phyloP scores from a whole-genome alignment of 306 rosid genomes.

The Malus asiatica region DNA sequence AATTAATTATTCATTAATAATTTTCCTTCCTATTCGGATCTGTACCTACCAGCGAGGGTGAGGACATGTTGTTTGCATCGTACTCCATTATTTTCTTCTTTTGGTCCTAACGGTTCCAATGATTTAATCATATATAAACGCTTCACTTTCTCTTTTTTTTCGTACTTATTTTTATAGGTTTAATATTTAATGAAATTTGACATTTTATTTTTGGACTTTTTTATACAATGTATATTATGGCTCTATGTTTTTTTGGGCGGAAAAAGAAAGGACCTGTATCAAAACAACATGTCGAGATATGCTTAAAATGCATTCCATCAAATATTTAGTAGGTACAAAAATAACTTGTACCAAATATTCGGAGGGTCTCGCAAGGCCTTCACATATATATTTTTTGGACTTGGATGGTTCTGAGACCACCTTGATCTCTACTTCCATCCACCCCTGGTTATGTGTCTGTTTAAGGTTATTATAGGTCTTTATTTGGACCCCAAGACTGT shows the following conservation, averaged over 20 bases:
- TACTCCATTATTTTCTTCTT: slow-evolving; percentile 18
- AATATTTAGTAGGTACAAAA: no score
- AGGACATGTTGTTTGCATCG: not conserved
- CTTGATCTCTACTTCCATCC: no score
- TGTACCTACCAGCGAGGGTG: not conserved
- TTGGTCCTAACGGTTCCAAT: not conserved
- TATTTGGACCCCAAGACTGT: not conserved
- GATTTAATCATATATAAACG: not conserved
- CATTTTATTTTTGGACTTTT: not conserved
- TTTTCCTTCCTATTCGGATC: slow-evolving; percentile 1
- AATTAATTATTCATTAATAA: not conserved
- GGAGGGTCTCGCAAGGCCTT: no score
- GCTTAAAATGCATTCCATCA: no score
- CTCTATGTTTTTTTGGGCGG: not conserved
- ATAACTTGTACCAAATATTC: no score
- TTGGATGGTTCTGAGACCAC: no score
- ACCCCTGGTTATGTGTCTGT: no score
- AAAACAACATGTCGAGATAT: no score
- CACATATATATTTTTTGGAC: no score
- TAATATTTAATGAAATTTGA: not conserved
- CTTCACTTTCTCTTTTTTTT: no score
- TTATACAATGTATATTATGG: not conserved
- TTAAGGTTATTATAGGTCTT: not conserved
- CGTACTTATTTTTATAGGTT: no score
- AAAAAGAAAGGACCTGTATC: no score